phyloP scores from a whole-genome alignment of 164 flowering plant species.

The Stephania yunnanensis region DNA sequence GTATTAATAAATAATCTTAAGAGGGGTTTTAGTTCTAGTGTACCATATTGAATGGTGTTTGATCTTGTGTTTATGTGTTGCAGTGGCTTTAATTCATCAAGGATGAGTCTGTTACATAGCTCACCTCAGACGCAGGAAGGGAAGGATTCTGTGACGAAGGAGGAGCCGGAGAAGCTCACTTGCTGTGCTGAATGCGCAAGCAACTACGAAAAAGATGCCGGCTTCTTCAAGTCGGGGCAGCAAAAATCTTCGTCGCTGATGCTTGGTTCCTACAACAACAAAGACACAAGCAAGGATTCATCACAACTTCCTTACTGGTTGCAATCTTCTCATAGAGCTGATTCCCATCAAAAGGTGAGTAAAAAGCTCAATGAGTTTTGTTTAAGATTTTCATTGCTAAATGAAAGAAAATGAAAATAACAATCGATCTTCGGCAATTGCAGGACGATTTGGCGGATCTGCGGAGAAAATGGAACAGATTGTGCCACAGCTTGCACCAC shows the following conservation, averaged over 20 bases:
- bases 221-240: constrained; percentile 34
- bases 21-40: too few relatives aligned
- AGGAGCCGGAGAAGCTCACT: constrained; percentile 47
- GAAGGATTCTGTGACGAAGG: constrained; percentile 26
- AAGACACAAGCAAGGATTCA: constrained; percentile 23
- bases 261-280: constrained; percentile 13
- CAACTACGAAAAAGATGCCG: constrained; percentile 66
- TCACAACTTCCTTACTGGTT: constrained; percentile 61
- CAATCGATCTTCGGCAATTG: background rate
- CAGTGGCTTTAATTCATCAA: constrained; percentile 54
- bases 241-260: constrained; percentile 23
- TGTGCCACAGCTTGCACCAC: constrained; percentile 53
- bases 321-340: constrained; percentile 32
- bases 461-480: constrained; percentile 62
- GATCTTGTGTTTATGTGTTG: constrained; percentile 9
- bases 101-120: constrained; percentile 25
- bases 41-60: background rate
- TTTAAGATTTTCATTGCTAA: background rate
- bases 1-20: too few relatives aligned
- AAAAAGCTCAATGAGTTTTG: background rate
- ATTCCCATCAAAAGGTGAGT: constrained; percentile 43
- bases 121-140: constrained; percentile 32
- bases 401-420: background rate
- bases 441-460: constrained; percentile 61
- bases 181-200: constrained; percentile 68